Evolutionary conservation across 306 rosid genomes (phyloP).

Genomic region (Acacia melanoxylon): DNA sequence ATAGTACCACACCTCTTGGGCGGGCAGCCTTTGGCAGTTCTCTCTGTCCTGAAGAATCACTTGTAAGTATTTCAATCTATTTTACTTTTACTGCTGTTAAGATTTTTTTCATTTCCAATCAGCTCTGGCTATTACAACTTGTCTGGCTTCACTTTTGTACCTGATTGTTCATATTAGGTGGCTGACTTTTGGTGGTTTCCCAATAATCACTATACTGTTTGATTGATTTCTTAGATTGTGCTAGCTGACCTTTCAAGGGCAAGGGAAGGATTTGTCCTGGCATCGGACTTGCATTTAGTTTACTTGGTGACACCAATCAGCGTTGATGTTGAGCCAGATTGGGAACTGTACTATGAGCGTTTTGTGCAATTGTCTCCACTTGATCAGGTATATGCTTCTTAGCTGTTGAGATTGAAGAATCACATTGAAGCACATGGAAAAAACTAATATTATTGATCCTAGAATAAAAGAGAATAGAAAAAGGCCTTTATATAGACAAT

Average conservation of each 20-base stretch:
- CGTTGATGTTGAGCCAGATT: slow-evolving; percentile 92
- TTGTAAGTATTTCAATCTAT: slow-evolving; percentile 51
- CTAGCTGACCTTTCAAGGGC: slow-evolving; percentile 97
- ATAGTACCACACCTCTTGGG: slow-evolving; percentile 91
- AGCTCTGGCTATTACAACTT: slow-evolving; percentile 20
- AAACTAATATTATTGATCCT: too few relatives aligned
- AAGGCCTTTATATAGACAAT: too few relatives aligned
- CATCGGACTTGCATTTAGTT: slow-evolving; percentile 94
- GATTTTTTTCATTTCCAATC: neutral
- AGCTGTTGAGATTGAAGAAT: too few relatives aligned
- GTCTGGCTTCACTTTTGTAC: slow-evolving; percentile 21
- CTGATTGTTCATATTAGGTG: slow-evolving; percentile 22
- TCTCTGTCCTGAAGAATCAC: slow-evolving; percentile 95
- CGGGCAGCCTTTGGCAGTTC: slow-evolving; percentile 97
- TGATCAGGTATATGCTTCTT: slow-evolving; percentile 70
- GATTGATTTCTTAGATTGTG: slow-evolving; percentile 62
- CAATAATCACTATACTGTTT: slow-evolving; percentile 24
- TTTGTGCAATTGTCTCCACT: slow-evolving; percentile 75
- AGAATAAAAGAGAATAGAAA: too few relatives aligned
- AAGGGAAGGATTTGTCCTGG: slow-evolving; percentile 97
- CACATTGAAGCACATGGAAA: too few relatives aligned
- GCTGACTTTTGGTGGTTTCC: slow-evolving; percentile 1
- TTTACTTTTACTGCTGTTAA: slow-evolving; percentile 18
- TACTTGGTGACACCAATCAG: slow-evolving; percentile 91
- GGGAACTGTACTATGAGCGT: slow-evolving; percentile 87